Evolutionary conservation across 1,284 basidiomycete species (phyloP), one percentile per base, ranked within the genome.

Genomic region (Cryptococcus amylolentus): DNA sequence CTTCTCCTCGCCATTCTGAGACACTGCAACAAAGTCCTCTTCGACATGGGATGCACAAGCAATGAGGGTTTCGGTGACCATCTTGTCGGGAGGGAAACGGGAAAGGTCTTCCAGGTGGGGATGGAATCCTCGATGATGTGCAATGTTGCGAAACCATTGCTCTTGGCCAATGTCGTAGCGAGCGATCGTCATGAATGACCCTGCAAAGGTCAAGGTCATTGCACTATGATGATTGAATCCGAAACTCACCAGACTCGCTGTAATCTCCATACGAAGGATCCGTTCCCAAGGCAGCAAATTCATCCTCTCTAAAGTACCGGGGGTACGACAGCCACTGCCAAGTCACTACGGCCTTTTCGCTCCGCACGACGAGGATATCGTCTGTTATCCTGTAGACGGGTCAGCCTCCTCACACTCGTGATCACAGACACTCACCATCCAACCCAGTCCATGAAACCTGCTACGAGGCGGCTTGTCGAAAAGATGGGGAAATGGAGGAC

Each of bases 241-340:
- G 26, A n/a, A 23, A 58, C 67, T 54, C 40, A 67, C 67, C 63
- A 5, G 64, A 66, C 16, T 64, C 56, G 20, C 46, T 45, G 27
- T 59, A 63, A 45, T 67, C 67, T 10, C 48, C 38, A 38, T 41
- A 46, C 18, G 50, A 54, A 3, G 56, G 54, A 14, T 62, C 51
- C n/a, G 41, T 53, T 5, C 20, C 53, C 12, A 51, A 50, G 9
- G 52, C 40, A 4, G 8, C 43, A 31, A 45, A 49, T 9, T 43
- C 40, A 9, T 43, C 54, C 18, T 28, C 52, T 2, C 54, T 23
- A 50, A 69, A 67, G 51, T 57, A 66, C 8, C 66, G 54, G 9
- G 45, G 39, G 28, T 61, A 67, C 23, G 56, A 60, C 1, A 65
- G 47, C 69, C 69, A 71, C 35, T 66, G 61, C 62, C 66, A 71